A percentile compares a stretch with the other conserved stretches of the same genome.
Conservation (phyloP, 257 asterid species). For the Solanum bulbocastanum region DNA sequence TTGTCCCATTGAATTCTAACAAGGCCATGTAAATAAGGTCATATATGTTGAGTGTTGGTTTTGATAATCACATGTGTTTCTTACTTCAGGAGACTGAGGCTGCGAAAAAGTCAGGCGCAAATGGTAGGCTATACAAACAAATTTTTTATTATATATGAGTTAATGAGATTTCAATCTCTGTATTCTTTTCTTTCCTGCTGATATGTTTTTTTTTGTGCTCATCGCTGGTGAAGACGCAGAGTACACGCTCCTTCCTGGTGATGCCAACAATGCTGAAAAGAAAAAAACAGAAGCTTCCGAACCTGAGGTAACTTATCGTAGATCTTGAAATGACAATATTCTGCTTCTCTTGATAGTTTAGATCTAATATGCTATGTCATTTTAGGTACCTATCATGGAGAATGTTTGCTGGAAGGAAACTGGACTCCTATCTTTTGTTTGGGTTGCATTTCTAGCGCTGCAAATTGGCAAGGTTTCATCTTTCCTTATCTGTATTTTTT, state of each 20-base stretch:
- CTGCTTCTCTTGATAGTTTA: background rate
- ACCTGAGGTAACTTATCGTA: slow-evolving; percentile 33
- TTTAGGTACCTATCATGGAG: slow-evolving; percentile 60
- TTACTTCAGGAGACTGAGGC: background rate
- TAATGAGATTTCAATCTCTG: background rate
- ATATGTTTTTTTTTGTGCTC: slow-evolving; percentile 5
- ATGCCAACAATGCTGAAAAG: slow-evolving; percentile 22
- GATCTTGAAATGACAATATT: background rate
- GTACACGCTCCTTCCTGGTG: slow-evolving; percentile 70
- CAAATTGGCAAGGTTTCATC: slow-evolving; percentile 66
- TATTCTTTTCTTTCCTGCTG: background rate
- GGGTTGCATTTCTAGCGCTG: slow-evolving; percentile 75
- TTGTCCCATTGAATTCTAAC: background rate
- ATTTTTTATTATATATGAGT: background rate
- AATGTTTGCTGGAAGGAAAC: slow-evolving; percentile 90
- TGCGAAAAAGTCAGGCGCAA: slow-evolving; percentile 5
- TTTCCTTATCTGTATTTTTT: background rate
- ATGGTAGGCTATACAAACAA: slow-evolving; percentile 35
- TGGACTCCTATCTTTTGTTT: slow-evolving; percentile 74
- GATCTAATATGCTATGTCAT: slow-evolving; percentile 3
- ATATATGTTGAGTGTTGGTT: background rate
- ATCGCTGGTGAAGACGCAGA: slow-evolving; percentile 56
- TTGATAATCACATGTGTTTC: background rate
- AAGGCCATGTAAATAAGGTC: background rate
- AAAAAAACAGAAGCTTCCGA: slow-evolving; percentile 34